Evolutionary conservation across 768 basidiomycete species (phyloP).

Genomic region (Gloeopeniophorella convolvens): DNA sequence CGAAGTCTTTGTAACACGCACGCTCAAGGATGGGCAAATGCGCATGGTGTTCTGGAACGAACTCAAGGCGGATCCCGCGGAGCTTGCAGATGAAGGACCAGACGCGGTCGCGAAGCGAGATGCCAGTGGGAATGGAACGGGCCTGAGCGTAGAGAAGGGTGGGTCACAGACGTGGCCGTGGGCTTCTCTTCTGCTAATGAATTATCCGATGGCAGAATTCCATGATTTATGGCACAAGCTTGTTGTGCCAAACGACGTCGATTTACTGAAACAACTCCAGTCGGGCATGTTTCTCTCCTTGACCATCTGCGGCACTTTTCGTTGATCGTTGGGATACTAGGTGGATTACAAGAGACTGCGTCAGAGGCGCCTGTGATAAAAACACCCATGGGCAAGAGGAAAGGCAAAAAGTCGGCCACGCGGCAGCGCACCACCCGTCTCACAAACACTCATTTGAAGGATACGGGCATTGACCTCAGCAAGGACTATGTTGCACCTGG

Average conservation of each 20-base stretch:
- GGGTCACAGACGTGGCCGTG: conserved; percentile 18
- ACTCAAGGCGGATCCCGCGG: conserved; percentile 50
- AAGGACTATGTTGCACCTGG: conserved; percentile 52
- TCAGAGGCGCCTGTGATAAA: conserved; percentile 53
- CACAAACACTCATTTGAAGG: conserved; percentile 84
- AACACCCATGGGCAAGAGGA: conserved; percentile 56
- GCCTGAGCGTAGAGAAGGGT: conserved; percentile 77
- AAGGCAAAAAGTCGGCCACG: conserved; percentile 70
- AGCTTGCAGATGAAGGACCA: conserved; percentile 11
- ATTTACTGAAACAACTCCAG: conserved; percentile 69
- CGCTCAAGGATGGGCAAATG: conserved; percentile 74
- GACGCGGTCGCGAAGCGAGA: conserved; percentile 16
- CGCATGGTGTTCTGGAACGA: conserved; percentile 91
- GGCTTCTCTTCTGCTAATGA: not conserved
- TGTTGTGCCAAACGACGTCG: conserved; percentile 80
- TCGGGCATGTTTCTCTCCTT: conserved; percentile 42
- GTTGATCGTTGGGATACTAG: conserved; percentile 29
- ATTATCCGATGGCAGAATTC: conserved; percentile 52
- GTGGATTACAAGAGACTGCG: conserved; percentile 76
- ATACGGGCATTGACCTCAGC: conserved; percentile 71
- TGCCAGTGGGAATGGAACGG: conserved; percentile 52
- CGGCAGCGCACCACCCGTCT: conserved; percentile 74
- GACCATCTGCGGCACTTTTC: conserved; percentile 1
- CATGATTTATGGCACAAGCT: conserved; percentile 80
- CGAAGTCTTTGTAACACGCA: conserved; percentile 82